Percentiles rank a stretch among this genome's conserved stretches.
These are phyloP conservation scores for Ceratocystis eucalypticola DNA, from an alignment of 2,329 filamentous ascomycete genomes.

Conservation along the genomic window DNA sequence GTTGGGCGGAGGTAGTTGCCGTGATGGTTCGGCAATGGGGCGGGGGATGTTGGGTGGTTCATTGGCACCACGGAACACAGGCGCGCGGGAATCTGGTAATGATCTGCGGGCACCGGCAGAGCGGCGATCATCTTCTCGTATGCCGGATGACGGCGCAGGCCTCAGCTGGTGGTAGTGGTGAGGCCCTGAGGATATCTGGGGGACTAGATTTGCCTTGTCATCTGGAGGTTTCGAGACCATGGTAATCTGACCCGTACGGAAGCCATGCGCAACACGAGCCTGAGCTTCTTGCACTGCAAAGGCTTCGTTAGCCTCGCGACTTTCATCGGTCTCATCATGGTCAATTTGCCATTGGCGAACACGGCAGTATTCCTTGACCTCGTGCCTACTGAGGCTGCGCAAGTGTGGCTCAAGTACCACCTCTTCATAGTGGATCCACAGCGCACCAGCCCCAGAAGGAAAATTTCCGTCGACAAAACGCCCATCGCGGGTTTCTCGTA, in stretches of 20 bases:
- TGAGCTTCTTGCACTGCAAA: constrained; percentile 40
- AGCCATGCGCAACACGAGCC: constrained; percentile 29
- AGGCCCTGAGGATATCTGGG: constrained; percentile 16
- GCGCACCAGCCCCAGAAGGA: constrained; percentile 43
- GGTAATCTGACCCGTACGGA: constrained; percentile 21
- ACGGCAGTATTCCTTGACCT: constrained; percentile 51
- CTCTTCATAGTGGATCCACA: constrained; percentile 52
- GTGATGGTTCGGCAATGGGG: not conserved
- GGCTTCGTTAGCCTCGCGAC: constrained; percentile 37
- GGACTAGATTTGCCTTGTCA: constrained; percentile 14
- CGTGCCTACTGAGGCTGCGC: constrained; percentile 35
- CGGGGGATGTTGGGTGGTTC: constrained; percentile 6
- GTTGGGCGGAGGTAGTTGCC: constrained; percentile 3
- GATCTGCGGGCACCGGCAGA: constrained; percentile 7
- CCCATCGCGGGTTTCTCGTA: constrained; percentile 47
- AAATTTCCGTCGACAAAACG: constrained; percentile 46
- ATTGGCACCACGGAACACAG: constrained; percentile 11
- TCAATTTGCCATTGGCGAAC: constrained; percentile 47
- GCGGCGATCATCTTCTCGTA: not conserved
- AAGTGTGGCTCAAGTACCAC: constrained; percentile 46
- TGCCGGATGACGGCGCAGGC: constrained; percentile 8
- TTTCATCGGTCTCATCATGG: constrained; percentile 35
- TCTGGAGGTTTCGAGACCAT: constrained; percentile 22
- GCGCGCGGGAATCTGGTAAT: constrained; percentile 13
- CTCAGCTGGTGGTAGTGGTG: constrained; percentile 18